Conservation (phyloP, 371 early-diverging fungal species). For the Polyrhizophydium stewartii region DNA sequence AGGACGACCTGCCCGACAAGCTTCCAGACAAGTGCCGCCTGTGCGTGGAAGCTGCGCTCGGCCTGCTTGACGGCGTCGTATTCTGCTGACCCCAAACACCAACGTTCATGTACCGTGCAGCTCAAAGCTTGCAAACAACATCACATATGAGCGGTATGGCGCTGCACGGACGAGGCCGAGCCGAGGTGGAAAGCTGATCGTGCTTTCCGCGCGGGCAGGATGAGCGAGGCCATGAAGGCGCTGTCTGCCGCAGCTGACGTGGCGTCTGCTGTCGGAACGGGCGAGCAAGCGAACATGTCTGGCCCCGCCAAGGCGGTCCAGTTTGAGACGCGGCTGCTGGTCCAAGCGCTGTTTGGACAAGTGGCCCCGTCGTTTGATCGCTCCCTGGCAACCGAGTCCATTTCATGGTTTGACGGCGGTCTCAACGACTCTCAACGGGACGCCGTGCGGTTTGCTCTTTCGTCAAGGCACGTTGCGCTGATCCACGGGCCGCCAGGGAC, state of each 20-base stretch:
- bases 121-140: slow-evolving; percentile 70
- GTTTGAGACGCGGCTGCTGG: slow-evolving; percentile 37
- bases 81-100: too few species aligned
- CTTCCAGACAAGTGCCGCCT: slow-evolving; percentile 64
- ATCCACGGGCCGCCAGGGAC: slow-evolving; percentile 90
- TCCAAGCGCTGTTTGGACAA: slow-evolving; percentile 40
- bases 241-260: not conserved
- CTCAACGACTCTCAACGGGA: slow-evolving; percentile 74
- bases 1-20: slow-evolving; percentile 60
- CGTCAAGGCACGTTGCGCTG: slow-evolving; percentile 64
- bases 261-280: not conserved
- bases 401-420: slow-evolving; percentile 43
- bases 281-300: not conserved
- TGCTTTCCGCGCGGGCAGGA: too few species aligned
- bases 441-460: slow-evolving; percentile 67
- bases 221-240: slow-evolving; percentile 12
- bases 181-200: not conserved
- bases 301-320: not conserved
- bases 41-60: too few species aligned
- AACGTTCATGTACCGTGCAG: not conserved
- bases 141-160: slow-evolving; percentile 57
- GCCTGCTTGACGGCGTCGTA: not conserved
- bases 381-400: not conserved
- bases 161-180: not conserved
- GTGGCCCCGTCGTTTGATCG: not conserved